Base-by-base conservation (phyloP, 225 moss, liverwort and hornwort genomes). In the Straminergon stramineum region DNA sequence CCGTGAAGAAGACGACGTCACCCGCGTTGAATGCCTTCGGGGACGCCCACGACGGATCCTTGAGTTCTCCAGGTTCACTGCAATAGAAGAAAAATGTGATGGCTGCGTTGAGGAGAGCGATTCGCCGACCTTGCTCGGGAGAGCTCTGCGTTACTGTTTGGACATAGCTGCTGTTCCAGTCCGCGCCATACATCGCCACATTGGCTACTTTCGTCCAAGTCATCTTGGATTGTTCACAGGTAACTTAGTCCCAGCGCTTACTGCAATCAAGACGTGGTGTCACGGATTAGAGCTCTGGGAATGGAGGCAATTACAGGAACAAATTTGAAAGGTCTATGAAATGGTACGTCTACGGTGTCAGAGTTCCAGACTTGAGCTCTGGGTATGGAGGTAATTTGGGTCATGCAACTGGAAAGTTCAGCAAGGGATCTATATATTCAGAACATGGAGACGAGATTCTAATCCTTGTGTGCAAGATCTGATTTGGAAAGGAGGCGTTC, bases 21-120 rank as follows among this genome's bases (percentile, higher is more conserved):
- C 88, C 81, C 18, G 88, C 81, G 43, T 88, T 82, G 62, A 88
- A 88, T 5, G 71, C 16, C 37, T 51, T 81, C 15, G 88, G 82
- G 1, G 81, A 45, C 13, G 71, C 3, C 88, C 88, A 88, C 20
- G 81, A 60, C 7, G 88, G 82, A 61, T 88, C 88, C 51, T 11
- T 88, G 30, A 88, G 15, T 24, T 88, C 51, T 8, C 88, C 88
- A 6, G 88, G 61, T 12, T 82, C 82, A 30, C n/a, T 88, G 88
- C 88, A 88, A 15, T 60, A 88, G 82, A 88, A 88, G 82, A 88
- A 88, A 81, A 88, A 88, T 8, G 88, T 82, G 51, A 88, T 71
- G 11, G 71, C 82, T 14, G 88, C 70, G 51, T 88, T 88, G 45
- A 82, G 88, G 26, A 88, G 81, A 15, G 88, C 88, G 20, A 82